Percentiles rank a stretch among this genome's conserved stretches.
phyloP scores from a whole-genome alignment of 805 yeast species.

The Barnettozyma populi region DNA sequence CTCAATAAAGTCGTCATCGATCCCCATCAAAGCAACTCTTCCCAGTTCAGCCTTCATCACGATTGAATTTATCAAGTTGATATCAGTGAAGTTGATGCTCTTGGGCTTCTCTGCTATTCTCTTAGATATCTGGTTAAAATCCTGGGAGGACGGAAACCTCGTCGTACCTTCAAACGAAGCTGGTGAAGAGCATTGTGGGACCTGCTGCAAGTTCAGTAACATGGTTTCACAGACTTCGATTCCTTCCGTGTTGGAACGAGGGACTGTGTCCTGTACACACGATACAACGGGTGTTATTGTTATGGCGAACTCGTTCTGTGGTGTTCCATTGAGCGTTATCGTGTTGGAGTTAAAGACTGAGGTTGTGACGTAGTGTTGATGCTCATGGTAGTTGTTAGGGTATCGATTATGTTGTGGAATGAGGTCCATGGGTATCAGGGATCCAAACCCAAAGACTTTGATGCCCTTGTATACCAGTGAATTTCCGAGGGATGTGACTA shows the following conservation, averaged over 20 bases:
- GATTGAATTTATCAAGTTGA: conserved; percentile 10
- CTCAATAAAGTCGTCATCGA: conserved; percentile 10
- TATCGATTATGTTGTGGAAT: not conserved
- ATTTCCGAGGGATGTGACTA: not conserved
- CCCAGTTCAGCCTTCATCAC: conserved; percentile 19
- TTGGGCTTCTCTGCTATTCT: not conserved
- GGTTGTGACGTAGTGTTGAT: not conserved
- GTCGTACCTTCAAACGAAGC: conserved; percentile 10
- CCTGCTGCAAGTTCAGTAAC: not conserved
- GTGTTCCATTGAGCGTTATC: not conserved
- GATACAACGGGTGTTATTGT: not conserved
- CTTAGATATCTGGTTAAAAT: conserved; percentile 2
- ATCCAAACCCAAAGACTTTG: conserved; percentile 13
- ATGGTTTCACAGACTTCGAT: not conserved
- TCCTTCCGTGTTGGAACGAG: not conserved
- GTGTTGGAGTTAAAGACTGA: not conserved
- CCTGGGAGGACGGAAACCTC: conserved; percentile 9
- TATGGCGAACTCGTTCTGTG: not conserved
- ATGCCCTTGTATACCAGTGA: conserved; percentile 4
- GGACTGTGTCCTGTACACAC: not conserved
- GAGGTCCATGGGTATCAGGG: conserved; percentile 11
- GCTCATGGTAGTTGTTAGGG: not conserved
- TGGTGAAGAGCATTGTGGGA: not conserved
- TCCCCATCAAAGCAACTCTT: conserved; percentile 17
- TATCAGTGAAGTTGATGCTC: not conserved